phyloP scores from a whole-genome alignment of 2,329 filamentous ascomycete genomes.

The Fusarium tupiense region DNA sequence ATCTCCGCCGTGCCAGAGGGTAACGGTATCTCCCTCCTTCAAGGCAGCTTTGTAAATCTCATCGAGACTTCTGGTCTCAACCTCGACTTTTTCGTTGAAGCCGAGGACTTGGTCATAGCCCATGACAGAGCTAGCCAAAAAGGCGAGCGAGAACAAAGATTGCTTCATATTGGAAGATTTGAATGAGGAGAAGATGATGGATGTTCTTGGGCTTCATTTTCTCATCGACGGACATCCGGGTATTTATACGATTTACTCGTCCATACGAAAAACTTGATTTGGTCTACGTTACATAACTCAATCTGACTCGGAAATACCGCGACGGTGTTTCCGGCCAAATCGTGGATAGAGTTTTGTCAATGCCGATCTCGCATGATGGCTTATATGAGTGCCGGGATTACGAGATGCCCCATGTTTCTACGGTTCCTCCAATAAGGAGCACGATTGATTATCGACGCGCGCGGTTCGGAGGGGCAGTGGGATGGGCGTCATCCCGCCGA shows the following conservation, averaged over 20 bases:
- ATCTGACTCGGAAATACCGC: neutral
- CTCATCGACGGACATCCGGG: no score
- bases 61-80: slow-evolving; percentile 58
- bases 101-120: slow-evolving; percentile 40
- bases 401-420: neutral
- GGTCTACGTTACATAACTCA: neutral
- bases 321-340: neutral
- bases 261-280: neutral
- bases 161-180: slow-evolving; percentile 5
- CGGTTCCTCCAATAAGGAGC: neutral
- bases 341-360: neutral
- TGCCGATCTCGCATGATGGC: neutral
- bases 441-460: neutral
- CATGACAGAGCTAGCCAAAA: slow-evolving; percentile 6
- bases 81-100: slow-evolving; percentile 23
- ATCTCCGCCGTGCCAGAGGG: slow-evolving; percentile 61
- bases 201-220: neutral
- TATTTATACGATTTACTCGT: no score
- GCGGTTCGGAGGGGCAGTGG: neutral
- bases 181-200: neutral
- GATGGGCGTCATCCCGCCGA: neutral
- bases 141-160: slow-evolving; percentile 2
- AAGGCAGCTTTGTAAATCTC: slow-evolving; percentile 61
- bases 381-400: neutral
- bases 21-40: slow-evolving; percentile 57